These are phyloP conservation scores for Arthroderma sp. DNA, from an alignment of 2,329 filamentous ascomycete genomes.

Conservation along the genomic window DNA sequence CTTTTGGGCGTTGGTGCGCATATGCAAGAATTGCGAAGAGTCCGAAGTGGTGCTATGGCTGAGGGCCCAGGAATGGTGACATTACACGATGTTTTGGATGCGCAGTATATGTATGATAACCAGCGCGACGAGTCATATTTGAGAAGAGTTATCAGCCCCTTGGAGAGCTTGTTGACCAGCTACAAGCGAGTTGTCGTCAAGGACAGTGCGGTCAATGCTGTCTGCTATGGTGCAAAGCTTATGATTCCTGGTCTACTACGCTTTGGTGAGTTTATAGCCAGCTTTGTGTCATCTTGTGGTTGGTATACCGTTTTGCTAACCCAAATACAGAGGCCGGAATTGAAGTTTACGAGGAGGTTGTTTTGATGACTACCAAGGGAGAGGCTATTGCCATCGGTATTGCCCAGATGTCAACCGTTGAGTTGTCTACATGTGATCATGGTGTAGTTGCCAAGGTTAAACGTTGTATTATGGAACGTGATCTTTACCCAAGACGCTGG, in stretches of 20 bases:
- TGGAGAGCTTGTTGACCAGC: constrained; percentile 79
- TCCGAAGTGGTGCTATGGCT: constrained; percentile 87
- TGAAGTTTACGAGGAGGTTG: constrained; percentile 89
- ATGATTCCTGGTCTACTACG: constrained; percentile 94
- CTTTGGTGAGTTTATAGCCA: constrained; percentile 50
- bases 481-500: constrained; percentile 93
- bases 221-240: constrained; percentile 96
- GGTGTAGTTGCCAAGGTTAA: constrained; percentile 98
- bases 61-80: constrained; percentile 83
- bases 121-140: constrained; percentile 88
- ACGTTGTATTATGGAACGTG: constrained; percentile 98
- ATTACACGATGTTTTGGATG: constrained; percentile 87
- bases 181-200: constrained; percentile 98
- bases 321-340: constrained; percentile 59
- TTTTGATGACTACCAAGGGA: constrained; percentile 97
- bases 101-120: constrained; percentile 93
- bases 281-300: not conserved
- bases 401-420: constrained; percentile 94
- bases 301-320: constrained; percentile 8
- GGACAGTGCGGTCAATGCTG: constrained; percentile 89
- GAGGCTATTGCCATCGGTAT: constrained; percentile 95
- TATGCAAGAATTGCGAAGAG: constrained; percentile 95
- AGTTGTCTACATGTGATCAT: constrained; percentile 93
- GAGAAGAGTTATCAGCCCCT: constrained; percentile 76
- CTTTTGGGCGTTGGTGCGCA: constrained; percentile 75